Evolutionary conservation across 805 yeast genomes (phyloP), one percentile per base, ranked within the genome.

Genomic region (Sugiyamaella americana): DNA sequence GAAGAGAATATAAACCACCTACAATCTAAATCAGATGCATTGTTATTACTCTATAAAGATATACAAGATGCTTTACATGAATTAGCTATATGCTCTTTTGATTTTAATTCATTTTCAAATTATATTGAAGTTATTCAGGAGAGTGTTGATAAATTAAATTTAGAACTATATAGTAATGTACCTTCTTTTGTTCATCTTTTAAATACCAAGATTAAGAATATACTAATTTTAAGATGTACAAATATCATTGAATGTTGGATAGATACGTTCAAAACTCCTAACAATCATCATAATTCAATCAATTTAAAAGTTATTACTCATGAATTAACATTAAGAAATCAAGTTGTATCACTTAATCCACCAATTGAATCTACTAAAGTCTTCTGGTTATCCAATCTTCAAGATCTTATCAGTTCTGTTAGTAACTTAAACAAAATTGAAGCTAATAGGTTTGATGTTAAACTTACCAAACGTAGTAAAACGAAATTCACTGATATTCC

Each of bases 131-230:
- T 49, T 3, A 49, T 75, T 2, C 80, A 76, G 43, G 45, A 48
- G 1, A 29, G 62, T 1, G 60, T 74, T 2, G 65, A 72, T 46
- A 51, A 51, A 2, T 50, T 74, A 2, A 58, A 63, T 5, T 52
- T 65, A n/a, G 70, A 67, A 26, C 69, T 69, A 1, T 73, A 63
- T 51, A 41, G 62, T 0, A 67, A 69, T 43, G 51, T 72, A 6
- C 56, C 55, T 0, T 34, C 37, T 1, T 62, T 74, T 39, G 68
- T 70, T 5, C 39, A 40, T 1, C 47, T 43, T 0, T 50, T 75
- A 3, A 77, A 76, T 50, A 35, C 17, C 1, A 58, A 60, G 10
- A 49, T 75, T 3, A 40, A 47, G 16, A 45, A 51, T 1, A 49
- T 63, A 1, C 52, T 77, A 1, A 35, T 54, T 2, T 50, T 46